Evolutionary conservation across 139 green algal species (phyloP).

Genomic region (Deuterostichococcus epilithicus): DNA sequence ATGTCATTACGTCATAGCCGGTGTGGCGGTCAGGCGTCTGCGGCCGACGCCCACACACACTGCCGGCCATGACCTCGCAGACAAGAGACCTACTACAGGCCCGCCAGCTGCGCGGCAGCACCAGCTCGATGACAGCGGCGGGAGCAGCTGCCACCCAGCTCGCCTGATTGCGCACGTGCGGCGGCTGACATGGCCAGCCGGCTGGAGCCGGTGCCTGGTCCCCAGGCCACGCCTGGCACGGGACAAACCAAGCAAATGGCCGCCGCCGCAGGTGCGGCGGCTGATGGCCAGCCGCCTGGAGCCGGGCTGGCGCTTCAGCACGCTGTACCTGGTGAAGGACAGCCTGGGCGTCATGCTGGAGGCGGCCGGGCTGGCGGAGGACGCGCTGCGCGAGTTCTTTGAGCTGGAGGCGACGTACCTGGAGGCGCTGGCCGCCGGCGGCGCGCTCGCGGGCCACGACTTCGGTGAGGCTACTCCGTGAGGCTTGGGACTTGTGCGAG

Average conservation of each 20-base stretch:
- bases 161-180: neutral
- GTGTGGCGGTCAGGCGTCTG: neutral
- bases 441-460: slow-evolving; percentile 12
- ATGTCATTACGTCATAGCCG: neutral
- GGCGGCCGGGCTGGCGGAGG: slow-evolving; percentile 54
- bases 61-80: too few relatives aligned
- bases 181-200: neutral
- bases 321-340: slow-evolving; percentile 86
- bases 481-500: too few relatives aligned
- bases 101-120: too few relatives aligned
- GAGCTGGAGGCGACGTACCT: slow-evolving; percentile 82
- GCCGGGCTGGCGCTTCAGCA: slow-evolving; percentile 65
- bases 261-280: slow-evolving; percentile 43
- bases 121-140: too few relatives aligned
- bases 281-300: slow-evolving; percentile 63
- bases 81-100: too few relatives aligned
- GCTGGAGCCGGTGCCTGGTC: neutral
- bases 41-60: too few relatives aligned
- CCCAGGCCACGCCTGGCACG: neutral
- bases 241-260: neutral
- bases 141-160: too few relatives aligned
- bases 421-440: slow-evolving; percentile 41
- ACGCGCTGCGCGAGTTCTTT: slow-evolving; percentile 80
- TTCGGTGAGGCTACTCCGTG: slow-evolving; percentile 26
- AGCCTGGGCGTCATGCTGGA: slow-evolving; percentile 79